Conservation (phyloP, 148 eudicot genomes). For the Polygonum aviculare region DNA sequence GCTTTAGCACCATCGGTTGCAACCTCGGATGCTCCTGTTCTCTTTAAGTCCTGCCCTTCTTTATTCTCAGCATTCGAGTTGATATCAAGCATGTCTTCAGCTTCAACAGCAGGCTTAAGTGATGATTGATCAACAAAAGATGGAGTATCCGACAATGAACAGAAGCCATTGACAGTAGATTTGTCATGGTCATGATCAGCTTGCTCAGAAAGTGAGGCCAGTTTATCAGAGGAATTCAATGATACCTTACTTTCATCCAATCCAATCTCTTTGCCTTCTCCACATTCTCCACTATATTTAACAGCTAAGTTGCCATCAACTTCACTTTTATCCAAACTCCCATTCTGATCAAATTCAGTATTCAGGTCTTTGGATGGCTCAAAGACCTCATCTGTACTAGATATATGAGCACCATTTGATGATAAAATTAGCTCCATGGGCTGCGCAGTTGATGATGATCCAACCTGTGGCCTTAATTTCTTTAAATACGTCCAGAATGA, state of each 20-base stretch:
- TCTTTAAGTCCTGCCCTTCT: constrained; percentile 2
- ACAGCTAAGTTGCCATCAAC: not conserved
- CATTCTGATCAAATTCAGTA: constrained; percentile 1
- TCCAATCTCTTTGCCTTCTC: not conserved
- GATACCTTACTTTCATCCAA: not conserved
- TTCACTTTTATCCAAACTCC: constrained; percentile 2
- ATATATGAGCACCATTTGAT: not conserved
- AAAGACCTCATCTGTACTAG: not conserved
- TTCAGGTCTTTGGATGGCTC: constrained; percentile 9
- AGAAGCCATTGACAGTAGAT: constrained; percentile 6
- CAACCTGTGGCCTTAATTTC: not conserved
- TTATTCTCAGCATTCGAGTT: not conserved
- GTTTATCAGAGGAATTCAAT: constrained; percentile 1
- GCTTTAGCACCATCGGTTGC: not conserved
- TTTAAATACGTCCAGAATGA: not conserved
- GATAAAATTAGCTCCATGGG: constrained; percentile 2
- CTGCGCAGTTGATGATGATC: constrained; percentile 1
- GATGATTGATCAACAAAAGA: not conserved
- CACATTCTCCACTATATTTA: not conserved
- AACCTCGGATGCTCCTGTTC: not conserved
- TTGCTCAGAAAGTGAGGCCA: not conserved
- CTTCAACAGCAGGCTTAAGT: constrained; percentile 9
- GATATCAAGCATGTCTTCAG: constrained; percentile 23
- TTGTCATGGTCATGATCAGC: constrained; percentile 12
- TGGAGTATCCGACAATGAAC: not conserved